These are phyloP conservation scores for Claviceps digitariae DNA, from an alignment of 2,329 filamentous ascomycete genomes.

Conservation along the genomic window DNA sequence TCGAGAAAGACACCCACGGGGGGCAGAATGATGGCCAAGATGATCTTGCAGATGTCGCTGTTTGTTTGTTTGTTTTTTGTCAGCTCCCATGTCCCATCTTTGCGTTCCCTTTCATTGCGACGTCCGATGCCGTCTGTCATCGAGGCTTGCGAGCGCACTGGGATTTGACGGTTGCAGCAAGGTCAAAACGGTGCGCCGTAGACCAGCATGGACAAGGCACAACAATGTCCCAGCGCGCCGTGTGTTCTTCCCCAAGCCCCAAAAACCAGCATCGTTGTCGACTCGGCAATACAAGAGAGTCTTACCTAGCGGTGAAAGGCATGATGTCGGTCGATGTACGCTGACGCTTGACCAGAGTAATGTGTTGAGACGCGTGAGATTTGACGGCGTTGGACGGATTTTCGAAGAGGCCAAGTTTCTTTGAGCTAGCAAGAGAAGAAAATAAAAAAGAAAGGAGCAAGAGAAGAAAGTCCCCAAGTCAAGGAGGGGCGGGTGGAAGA, in stretches of 20 bases:
- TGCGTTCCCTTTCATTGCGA: constrained; percentile 1
- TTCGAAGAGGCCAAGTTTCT: neutral
- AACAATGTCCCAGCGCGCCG: neutral
- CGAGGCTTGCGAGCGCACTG: too few relatives aligned
- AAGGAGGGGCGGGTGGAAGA: neutral
- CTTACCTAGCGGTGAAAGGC: constrained; percentile 47
- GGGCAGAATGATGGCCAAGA: constrained; percentile 80
- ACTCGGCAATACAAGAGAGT: neutral
- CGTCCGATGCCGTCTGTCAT: neutral
- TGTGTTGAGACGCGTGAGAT: neutral
- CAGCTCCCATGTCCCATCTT: neutral
- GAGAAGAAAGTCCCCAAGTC: neutral
- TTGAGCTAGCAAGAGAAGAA: neutral
- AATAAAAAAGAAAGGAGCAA: neutral
- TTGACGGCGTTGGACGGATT: neutral
- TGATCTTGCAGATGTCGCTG: constrained; percentile 51
- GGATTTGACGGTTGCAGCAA: too few relatives aligned
- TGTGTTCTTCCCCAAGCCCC: neutral
- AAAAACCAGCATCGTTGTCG: neutral
- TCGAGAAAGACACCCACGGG: constrained; percentile 91
- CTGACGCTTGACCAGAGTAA: neutral
- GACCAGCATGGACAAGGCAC: neutral
- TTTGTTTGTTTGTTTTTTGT: neutral
- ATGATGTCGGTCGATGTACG: constrained; percentile 25
- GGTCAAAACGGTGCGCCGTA: too few relatives aligned